A percentile compares a stretch with the other conserved stretches of the same genome.
Evolutionary conservation across 2,329 filamentous ascomycete genomes (phyloP).

Genomic region (Pleochaeta shiraiana): DNA sequence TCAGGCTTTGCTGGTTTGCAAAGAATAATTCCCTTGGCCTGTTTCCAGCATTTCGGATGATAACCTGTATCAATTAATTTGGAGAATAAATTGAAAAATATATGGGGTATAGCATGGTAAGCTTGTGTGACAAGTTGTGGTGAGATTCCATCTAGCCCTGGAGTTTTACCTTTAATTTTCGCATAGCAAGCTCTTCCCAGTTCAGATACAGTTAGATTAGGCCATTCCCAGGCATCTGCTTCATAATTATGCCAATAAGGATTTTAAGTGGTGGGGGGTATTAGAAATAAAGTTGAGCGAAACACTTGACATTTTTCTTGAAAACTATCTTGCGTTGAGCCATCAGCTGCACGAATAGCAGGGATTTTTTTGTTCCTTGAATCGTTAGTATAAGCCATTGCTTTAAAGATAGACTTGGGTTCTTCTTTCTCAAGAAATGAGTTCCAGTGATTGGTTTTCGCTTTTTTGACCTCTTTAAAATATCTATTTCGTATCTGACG

Average conservation of each 20-base stretch:
- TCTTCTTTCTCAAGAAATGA: neutral
- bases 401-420: neutral
- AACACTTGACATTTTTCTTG: neutral
- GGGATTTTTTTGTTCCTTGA: neutral
- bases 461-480: neutral
- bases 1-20: too few relatives aligned
- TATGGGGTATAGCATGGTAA: neutral
- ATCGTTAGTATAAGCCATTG: neutral
- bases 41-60: slow-evolving; percentile 3
- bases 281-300: neutral
- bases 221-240: neutral
- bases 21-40: neutral
- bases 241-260: neutral
- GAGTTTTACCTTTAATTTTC: neutral
- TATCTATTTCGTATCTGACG: neutral
- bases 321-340: neutral
- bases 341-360: neutral
- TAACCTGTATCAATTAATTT: neutral
- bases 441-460: neutral
- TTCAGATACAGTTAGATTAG: neutral
- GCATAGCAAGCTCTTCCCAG: neutral
- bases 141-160: neutral
- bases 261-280: neutral
- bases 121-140: neutral
- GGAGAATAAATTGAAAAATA: neutral